Base-by-base conservation (phyloP, 805 yeast species). In the Teunomyces tritomae region DNA sequence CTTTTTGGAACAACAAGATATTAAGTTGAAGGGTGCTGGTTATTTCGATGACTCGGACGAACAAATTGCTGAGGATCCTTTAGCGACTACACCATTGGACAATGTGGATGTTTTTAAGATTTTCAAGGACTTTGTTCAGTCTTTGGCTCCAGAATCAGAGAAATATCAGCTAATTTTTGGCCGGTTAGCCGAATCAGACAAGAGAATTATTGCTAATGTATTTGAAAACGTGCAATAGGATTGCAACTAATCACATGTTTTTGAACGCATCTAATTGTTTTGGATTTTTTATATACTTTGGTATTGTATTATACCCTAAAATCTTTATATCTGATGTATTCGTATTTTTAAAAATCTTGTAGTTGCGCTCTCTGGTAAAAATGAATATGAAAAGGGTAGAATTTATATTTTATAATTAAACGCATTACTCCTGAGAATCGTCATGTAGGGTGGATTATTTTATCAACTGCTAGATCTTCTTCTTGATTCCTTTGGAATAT, bases 81-180 rank as follows among this genome's bases (percentile, higher is more conserved):
- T 62, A 47, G 63, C 64, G 4, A 51, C 59, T 28, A 85, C 91
- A 0, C 84, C 95, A 2, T 74, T 94, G 43, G 97, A 92, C 61
- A 70, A 74, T 34, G 68, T 91, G 42, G 85, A 92, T 61, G 83
- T 87, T 2, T 89, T 83, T 63, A 73, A 73, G 11, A 78, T 82
- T 1, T 83, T 90, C 65, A 80, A 84, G 48, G 77, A 79, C 11
- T 76, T 80, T 20, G 67, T 87, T 13, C 48, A 69, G 8, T 37
- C 40, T n/a, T 17, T 37, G 28, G 20, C 14, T 20, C 40, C 14
- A n/a, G 40, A 37, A n/a, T 17, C 67, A 0, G 57, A 59, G 7
- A 73, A 74, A 49, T 85, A 84, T 64, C 74, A 76, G 44, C 62
- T 62, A 6, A 56, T 84, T 2, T 70, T 81, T 39, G 73, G 74